Conservation (phyloP, 2,329 filamentous ascomycete species). For the Penicillium psychrosexuale region DNA sequence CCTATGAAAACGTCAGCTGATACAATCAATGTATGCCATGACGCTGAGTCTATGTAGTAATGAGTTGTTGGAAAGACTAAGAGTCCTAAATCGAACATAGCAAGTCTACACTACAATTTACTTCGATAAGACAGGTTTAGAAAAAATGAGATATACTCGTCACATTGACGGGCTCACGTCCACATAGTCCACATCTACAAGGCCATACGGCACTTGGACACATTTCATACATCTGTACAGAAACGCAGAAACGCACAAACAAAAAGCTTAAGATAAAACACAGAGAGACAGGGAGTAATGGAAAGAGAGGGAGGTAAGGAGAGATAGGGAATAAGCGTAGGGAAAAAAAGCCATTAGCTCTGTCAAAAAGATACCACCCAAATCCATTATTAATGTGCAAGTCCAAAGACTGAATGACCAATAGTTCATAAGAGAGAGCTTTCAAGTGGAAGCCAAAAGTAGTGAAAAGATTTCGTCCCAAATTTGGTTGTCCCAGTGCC, state of each 20-base stretch:
- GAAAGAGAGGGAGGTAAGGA: constrained; percentile 2
- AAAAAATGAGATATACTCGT: constrained; percentile 16
- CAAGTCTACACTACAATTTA: background rate
- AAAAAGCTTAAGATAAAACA: background rate
- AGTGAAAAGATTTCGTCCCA: constrained; percentile 18
- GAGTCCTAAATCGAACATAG: background rate
- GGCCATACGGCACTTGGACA: constrained; percentile 3
- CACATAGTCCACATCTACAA: constrained; percentile 7
- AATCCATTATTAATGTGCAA: constrained; percentile 21
- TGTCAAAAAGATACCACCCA: constrained; percentile 18
- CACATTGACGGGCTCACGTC: constrained; percentile 16
- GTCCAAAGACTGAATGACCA: constrained; percentile 16
- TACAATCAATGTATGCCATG: background rate
- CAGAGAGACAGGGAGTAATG: constrained; percentile 3
- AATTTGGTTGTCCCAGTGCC: constrained; percentile 21
- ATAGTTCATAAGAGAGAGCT: constrained; percentile 17
- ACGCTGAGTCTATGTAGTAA: background rate
- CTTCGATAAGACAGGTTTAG: background rate
- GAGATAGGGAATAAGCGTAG: constrained; percentile 9
- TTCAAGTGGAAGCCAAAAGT: constrained; percentile 9
- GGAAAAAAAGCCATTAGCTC: constrained; percentile 12
- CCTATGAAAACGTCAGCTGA: too few relatives aligned
- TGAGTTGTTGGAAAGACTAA: background rate
- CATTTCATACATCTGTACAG: constrained; percentile 20
- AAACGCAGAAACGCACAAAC: constrained; percentile 6